Percentiles rank a stretch among this genome's conserved stretches.
These are phyloP conservation scores for Solanum peruvianum DNA, from an alignment of 257 asterid genomes.

Conservation along the genomic window DNA sequence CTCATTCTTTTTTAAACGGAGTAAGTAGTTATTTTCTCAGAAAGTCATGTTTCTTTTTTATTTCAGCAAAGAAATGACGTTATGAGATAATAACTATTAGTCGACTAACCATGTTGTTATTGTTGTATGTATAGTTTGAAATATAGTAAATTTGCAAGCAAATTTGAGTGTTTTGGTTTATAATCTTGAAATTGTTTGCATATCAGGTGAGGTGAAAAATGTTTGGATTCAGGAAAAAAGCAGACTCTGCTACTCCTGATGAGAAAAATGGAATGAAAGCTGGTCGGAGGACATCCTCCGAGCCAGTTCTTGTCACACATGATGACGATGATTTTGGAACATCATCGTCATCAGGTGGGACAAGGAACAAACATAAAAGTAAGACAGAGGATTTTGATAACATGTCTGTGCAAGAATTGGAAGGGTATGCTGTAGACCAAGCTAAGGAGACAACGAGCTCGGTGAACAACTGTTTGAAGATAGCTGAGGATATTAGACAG, in stretches of 20 bases:
- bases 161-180: neutral
- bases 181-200: neutral
- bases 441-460: slow-evolving; percentile 70
- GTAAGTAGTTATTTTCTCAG: too few species aligned
- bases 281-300: slow-evolving; percentile 65
- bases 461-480: slow-evolving; percentile 62
- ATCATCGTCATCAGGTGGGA: slow-evolving; percentile 2
- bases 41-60: too few species aligned
- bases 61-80: too few species aligned
- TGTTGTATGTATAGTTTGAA: neutral
- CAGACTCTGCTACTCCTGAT: slow-evolving; percentile 19
- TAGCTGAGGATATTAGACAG: slow-evolving; percentile 70
- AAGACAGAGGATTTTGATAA: slow-evolving; percentile 28
- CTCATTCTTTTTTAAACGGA: too few species aligned
- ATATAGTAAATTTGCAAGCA: neutral
- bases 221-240: slow-evolving; percentile 69
- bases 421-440: slow-evolving; percentile 53
- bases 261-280: slow-evolving; percentile 6
- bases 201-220: slow-evolving; percentile 17
- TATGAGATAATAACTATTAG: neutral
- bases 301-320: slow-evolving; percentile 34
- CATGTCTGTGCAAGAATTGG: slow-evolving; percentile 87
- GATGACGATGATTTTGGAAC: slow-evolving; percentile 35
- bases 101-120: neutral
- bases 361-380: slow-evolving; percentile 16